Conservation (phyloP, 768 basidiomycete genomes). For the Fistulinella prunicolor region DNA sequence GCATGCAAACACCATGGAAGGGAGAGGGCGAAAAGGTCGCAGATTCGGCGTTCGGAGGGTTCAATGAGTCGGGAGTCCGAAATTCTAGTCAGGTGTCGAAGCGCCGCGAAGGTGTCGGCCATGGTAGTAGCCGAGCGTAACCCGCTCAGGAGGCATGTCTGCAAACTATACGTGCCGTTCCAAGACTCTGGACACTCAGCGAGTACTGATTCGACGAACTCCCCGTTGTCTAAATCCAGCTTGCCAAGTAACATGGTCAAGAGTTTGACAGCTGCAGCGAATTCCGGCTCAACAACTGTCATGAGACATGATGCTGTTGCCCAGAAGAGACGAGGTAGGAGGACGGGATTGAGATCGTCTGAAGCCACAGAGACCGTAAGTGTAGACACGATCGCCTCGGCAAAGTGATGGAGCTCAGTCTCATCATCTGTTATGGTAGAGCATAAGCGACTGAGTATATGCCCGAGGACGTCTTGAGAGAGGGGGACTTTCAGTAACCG, state of each 20-base stretch:
- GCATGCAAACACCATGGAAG: conserved; percentile 89
- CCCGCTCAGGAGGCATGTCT: conserved; percentile 70
- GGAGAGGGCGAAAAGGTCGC: conserved; percentile 77
- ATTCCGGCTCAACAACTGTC: conserved; percentile 82
- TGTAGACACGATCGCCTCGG: conserved; percentile 77
- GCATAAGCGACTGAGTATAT: conserved; percentile 78
- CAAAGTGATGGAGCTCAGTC: conserved; percentile 76
- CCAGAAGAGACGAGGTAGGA: conserved; percentile 88
- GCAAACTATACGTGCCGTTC: conserved; percentile 61
- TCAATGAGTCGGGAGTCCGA: conserved; percentile 69
- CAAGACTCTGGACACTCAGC: conserved; percentile 69
- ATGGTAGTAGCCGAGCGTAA: conserved; percentile 76
- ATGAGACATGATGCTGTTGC: conserved; percentile 75
- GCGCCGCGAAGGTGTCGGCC: conserved; percentile 60
- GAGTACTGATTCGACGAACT: conserved; percentile 65
- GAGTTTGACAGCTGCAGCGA: conserved; percentile 60
- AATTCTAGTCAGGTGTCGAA: conserved; percentile 60
- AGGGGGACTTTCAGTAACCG: conserved; percentile 73
- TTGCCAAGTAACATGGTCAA: conserved; percentile 63
- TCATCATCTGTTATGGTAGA: conserved; percentile 79
- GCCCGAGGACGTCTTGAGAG: conserved; percentile 68
- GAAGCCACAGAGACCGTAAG: conserved; percentile 59
- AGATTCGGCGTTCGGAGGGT: conserved; percentile 62
- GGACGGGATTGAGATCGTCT: conserved; percentile 52
- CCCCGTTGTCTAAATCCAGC: conserved; percentile 66